Evolutionary conservation across 2,329 filamentous ascomycete genomes (phyloP).

Genomic region (Phialemonium atrogriseum): DNA sequence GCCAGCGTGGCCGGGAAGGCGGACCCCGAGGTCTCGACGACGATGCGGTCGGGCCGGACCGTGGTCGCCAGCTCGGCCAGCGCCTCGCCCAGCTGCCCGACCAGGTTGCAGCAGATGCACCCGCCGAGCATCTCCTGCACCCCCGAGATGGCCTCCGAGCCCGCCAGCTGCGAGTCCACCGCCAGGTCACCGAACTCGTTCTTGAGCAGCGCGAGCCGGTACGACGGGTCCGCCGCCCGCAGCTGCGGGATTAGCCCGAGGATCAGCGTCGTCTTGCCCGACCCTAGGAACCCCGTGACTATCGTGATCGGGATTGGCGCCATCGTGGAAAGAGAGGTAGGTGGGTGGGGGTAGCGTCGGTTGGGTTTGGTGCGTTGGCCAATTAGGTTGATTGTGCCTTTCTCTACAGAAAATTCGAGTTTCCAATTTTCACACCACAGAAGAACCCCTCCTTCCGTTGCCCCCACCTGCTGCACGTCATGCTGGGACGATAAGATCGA

Average conservation of each 20-base stretch:
- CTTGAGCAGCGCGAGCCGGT: constrained; percentile 90
- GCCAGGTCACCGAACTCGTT: constrained; percentile 97
- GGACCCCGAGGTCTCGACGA: constrained; percentile 86
- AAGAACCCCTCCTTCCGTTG: no score
- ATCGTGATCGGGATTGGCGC: constrained; percentile 83
- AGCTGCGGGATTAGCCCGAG: constrained; percentile 92
- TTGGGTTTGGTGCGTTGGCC: constrained; percentile 1
- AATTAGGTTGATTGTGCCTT: constrained; percentile 3
- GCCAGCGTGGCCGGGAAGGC: constrained; percentile 85
- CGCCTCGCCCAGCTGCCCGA: constrained; percentile 79
- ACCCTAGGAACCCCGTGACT: constrained; percentile 90
- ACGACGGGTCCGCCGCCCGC: constrained; percentile 57
- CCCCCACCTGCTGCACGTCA: no score
- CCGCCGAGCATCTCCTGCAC: constrained; percentile 92
- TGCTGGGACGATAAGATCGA: no score
- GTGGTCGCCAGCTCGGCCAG: constrained; percentile 61
- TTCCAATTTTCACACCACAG: no score
- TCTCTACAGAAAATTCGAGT: no score
- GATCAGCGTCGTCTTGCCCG: constrained; percentile 92
- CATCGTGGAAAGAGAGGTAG: constrained; percentile 41
- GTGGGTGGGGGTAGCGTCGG: constrained; percentile 8
- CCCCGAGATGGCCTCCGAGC: constrained; percentile 73
- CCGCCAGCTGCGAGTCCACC: constrained; percentile 85
- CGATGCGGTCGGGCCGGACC: constrained; percentile 67
- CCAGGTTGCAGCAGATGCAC: constrained; percentile 98